A percentile compares a stretch with the other conserved stretches of the same genome.
phyloP scores from a whole-genome alignment of 768 basidiomycete genomes.

The Myochromella boudieri region DNA sequence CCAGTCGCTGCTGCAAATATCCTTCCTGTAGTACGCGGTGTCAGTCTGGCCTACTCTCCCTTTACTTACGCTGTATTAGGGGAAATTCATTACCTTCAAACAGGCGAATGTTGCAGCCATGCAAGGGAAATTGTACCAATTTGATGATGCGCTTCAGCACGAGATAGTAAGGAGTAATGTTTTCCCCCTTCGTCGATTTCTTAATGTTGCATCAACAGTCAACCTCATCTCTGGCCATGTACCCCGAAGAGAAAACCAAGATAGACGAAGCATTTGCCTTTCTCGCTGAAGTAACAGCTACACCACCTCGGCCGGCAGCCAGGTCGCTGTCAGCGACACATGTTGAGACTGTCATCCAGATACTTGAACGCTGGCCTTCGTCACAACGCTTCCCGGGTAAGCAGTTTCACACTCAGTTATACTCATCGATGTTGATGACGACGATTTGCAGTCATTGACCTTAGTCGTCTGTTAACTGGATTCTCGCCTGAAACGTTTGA shows the following conservation, averaged over 20 bases:
- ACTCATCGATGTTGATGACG: not conserved
- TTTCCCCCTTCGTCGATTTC: not conserved
- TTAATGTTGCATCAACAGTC: conserved; percentile 42
- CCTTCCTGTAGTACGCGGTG: conserved; percentile 48
- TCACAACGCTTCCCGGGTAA: conserved; percentile 72
- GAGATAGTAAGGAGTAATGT: conserved; percentile 56
- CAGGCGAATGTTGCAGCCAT: conserved; percentile 80
- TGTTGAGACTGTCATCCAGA: conserved; percentile 58
- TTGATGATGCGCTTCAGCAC: conserved; percentile 63
- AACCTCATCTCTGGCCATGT: conserved; percentile 69
- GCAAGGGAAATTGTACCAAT: conserved; percentile 75
- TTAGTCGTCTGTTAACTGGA: conserved; percentile 73
- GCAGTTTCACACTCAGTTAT: conserved; percentile 12
- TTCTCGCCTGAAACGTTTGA: conserved; percentile 57
- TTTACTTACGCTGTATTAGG: conserved; percentile 33
- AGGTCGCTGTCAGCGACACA: conserved; percentile 44
- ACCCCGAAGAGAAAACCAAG: conserved; percentile 55
- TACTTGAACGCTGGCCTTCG: conserved; percentile 74
- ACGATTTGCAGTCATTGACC: conserved; percentile 68
- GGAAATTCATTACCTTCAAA: conserved; percentile 73
- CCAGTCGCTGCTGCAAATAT: conserved; percentile 37
- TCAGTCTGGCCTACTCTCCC: not conserved
- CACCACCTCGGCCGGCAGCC: conserved; percentile 30
- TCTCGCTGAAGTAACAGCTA: conserved; percentile 49
- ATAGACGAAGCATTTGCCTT: conserved; percentile 66